Percentiles rank a stretch among this genome's conserved stretches.
phyloP scores from a whole-genome alignment of 2,329 filamentous ascomycete species.

The Pochonia chlamydosporia region DNA sequence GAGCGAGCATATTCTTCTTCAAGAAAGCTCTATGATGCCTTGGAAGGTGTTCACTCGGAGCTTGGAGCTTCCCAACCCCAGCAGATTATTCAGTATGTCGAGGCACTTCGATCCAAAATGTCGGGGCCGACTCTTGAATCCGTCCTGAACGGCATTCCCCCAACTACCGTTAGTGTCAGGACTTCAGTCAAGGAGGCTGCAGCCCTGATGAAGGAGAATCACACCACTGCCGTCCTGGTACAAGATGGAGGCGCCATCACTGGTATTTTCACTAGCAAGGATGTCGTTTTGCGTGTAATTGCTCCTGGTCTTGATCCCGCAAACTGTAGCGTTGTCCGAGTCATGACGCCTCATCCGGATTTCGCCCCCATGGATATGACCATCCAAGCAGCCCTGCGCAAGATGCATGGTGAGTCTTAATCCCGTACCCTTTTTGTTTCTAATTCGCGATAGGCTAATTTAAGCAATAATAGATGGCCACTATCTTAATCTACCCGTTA shows the following conservation, averaged over 20 bases:
- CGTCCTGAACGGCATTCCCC: conserved; percentile 85
- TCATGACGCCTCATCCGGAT: conserved; percentile 98
- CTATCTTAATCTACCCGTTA: conserved; percentile 95
- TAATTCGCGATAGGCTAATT: background rate
- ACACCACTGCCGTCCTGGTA: conserved; percentile 92
- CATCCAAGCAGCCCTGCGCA: conserved; percentile 93
- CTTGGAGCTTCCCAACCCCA: conserved; percentile 92
- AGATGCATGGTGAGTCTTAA: conserved; percentile 83
- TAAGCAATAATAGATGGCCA: conserved; percentile 73
- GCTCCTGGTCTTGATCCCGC: conserved; percentile 89
- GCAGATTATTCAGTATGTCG: conserved; percentile 98
- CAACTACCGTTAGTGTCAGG: conserved; percentile 89
- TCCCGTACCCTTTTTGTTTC: background rate
- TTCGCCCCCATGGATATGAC: conserved; percentile 99
- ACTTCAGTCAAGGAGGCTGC: conserved; percentile 97
- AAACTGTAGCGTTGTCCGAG: conserved; percentile 94
- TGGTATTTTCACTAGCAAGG: conserved; percentile 98
- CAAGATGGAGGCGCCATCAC: conserved; percentile 97
- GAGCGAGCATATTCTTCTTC: conserved; percentile 97
- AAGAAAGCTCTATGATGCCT: conserved; percentile 93
- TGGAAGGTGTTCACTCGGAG: conserved; percentile 97
- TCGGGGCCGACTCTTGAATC: conserved; percentile 94
- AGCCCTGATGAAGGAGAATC: conserved; percentile 96
- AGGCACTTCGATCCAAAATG: conserved; percentile 93
- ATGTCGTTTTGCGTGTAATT: conserved; percentile 96